Evolutionary conservation across 2,329 filamentous ascomycete genomes (phyloP).

Genomic region (Falciphora oryzae): DNA sequence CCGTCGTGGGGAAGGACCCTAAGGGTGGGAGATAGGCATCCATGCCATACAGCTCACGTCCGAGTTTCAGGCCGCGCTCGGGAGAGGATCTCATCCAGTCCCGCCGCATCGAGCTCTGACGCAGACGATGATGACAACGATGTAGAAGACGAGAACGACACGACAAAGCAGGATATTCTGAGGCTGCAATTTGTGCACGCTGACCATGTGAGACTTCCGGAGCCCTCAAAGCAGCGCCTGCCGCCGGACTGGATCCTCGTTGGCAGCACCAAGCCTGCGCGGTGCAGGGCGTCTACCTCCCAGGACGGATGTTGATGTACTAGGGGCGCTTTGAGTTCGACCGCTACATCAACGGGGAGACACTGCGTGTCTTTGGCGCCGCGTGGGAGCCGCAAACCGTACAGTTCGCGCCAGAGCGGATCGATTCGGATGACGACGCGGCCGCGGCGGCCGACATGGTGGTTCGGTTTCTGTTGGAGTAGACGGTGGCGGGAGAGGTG

Average conservation of each 20-base stretch:
- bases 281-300: constrained; percentile 33
- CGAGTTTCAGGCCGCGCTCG: constrained; percentile 17
- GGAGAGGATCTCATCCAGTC: constrained; percentile 3
- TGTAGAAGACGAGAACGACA: not conserved
- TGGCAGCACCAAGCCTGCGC: constrained; percentile 24
- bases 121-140: not conserved
- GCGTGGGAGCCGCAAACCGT: constrained; percentile 17
- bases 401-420: constrained; percentile 17
- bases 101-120: not conserved
- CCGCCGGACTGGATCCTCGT: constrained; percentile 17
- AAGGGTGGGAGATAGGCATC: constrained; percentile 27
- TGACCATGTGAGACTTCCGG: constrained; percentile 21
- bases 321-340: constrained; percentile 40
- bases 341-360: constrained; percentile 32
- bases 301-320: constrained; percentile 31
- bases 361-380: constrained; percentile 27
- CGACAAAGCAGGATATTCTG: constrained; percentile 10
- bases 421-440: constrained; percentile 24
- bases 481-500: not conserved
- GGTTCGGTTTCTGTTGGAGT: constrained; percentile 24
- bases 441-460: constrained; percentile 25
- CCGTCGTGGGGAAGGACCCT: constrained; percentile 21
- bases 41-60: constrained; percentile 21
- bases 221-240: constrained; percentile 13
- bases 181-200: constrained; percentile 33